Evolutionary conservation across 2,329 filamentous ascomycete genomes (phyloP), one percentile per base, ranked within the genome.

Genomic region (Ceratocystis cubensis): DNA sequence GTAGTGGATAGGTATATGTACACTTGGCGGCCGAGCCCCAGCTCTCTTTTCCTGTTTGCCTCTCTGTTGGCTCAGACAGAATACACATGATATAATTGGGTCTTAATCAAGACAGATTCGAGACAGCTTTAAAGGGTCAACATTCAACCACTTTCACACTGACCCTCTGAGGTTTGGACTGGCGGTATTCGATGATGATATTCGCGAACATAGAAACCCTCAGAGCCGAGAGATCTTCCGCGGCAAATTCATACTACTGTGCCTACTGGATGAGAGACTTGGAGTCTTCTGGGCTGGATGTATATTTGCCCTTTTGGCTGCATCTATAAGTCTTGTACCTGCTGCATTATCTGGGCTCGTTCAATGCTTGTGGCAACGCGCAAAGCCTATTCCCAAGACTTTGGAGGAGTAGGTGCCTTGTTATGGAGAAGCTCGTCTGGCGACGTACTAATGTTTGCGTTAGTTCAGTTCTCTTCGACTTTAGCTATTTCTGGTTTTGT

Each of bases 261-360:
- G 3, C 69, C 69, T 1, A 68, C 82, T 81, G 77, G 81, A 79
- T 56, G 66, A 73, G 5, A 73, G 70, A 2, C 70, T 82, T 13
- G 78, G 78, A 0, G 77, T 79, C 3, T 71, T 71, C 17, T 81
- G 80, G 79, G 79, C 79, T 0, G 77, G 74, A 5, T 80, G 78
- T 62, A 69, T 81, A 10, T 70, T 81, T 13, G 79, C 74, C 0
- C 81, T 82, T 64, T 72, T 85, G 2, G 75, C 79, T 0, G 28
- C 81, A 1, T 73, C 73, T 0, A 71, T 84, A 66, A 70, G 82
- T 66, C 81, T 81, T 0, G 75, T 84, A 20, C 82, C 82, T 0
- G 83, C 79, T 77, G 74, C 81, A 0, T 72, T 84, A 15, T 83
- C 80, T 72, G 78, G 75, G 64, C 82, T 73, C 45, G 82, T 82